Base-by-base conservation (phyloP, 768 basidiomycete species). In the Hygrophorus pudorinus region DNA sequence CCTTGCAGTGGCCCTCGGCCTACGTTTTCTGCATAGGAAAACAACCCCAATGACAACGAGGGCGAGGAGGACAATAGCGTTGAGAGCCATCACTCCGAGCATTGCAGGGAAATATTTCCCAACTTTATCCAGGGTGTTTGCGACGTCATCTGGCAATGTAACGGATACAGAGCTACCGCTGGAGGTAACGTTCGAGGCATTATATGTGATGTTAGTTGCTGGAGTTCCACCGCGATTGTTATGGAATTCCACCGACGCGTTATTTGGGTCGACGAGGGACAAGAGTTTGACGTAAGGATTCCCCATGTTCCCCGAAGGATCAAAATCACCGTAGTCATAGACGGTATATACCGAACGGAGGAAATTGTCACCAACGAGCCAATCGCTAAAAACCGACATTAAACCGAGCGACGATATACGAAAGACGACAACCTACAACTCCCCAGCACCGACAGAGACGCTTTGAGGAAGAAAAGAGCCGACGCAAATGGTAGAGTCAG, bases 281-380 rank as follows among this genome's bases (percentile, higher is more conserved):
- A 87, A 68, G 31, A 91, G 62, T 60, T 81, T 80, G 64, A 91
- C 73, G 58, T 84, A 87, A 4, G 88, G 88, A 56, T 79, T 61
- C 32, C 84, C 85, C 78, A 79, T 79, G 12, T 71, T 60, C 30
- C 78, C 79, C 4, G 70, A 65, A 10, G 69, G 58, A 55, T 79
- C 74, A 51, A 76, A 87, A 62, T 90, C 84, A 17, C 87, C 87
- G 56, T 83, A 91, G 60, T 89, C 83, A 59, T 88, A 91, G 45
- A 91, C 64, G 6, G 84, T 74, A 60, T 90, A 90, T 31, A 89
- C 65, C 12, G 85, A 84, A 47, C 88, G 85, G 47, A 91, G 71
- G 57, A 87, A 72, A 54, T 85, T 89, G 61, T 85, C 87, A 16
- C 88, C 88, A 42, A 89, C 56, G 36, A 91, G 68, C 79, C 85